These are phyloP conservation scores for Luffa aegyptiaca DNA, from an alignment of 306 rosid genomes.

Conservation along the genomic window DNA sequence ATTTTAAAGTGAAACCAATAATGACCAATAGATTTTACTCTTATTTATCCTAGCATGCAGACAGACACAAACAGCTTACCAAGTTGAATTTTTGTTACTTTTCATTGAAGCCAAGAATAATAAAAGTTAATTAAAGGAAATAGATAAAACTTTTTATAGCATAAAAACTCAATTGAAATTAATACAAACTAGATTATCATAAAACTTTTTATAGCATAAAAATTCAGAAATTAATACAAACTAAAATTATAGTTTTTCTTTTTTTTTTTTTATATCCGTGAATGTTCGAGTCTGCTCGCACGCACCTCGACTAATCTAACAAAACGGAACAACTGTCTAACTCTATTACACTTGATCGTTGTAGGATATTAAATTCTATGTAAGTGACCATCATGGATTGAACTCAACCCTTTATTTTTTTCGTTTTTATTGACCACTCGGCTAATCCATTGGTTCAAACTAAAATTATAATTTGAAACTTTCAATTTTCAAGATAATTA, in stretches of 20 bases:
- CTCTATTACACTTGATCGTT: too few relatives aligned
- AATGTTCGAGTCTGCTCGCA: too few relatives aligned
- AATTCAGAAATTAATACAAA: neutral
- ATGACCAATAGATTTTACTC: neutral
- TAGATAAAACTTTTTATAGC: neutral
- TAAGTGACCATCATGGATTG: too few relatives aligned
- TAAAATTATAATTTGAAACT: neutral
- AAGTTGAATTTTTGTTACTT: neutral
- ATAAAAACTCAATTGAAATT: neutral
- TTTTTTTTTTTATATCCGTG: too few relatives aligned
- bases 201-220: neutral
- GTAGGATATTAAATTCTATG: too few relatives aligned
- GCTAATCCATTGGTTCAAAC: neutral
- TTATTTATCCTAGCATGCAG: too few relatives aligned
- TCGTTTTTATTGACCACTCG: too few relatives aligned
- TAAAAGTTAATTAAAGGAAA: neutral
- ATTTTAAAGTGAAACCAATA: neutral
- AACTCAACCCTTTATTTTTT: too few relatives aligned
- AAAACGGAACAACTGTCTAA: too few relatives aligned
- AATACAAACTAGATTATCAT: neutral
- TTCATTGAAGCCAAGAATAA: neutral
- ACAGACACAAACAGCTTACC: too few relatives aligned
- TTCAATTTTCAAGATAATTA: neutral
- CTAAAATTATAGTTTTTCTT: too few relatives aligned
- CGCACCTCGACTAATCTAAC: too few relatives aligned